Base-by-base conservation (phyloP, 805 yeast species). In the Yarrowia sp. region DNA sequence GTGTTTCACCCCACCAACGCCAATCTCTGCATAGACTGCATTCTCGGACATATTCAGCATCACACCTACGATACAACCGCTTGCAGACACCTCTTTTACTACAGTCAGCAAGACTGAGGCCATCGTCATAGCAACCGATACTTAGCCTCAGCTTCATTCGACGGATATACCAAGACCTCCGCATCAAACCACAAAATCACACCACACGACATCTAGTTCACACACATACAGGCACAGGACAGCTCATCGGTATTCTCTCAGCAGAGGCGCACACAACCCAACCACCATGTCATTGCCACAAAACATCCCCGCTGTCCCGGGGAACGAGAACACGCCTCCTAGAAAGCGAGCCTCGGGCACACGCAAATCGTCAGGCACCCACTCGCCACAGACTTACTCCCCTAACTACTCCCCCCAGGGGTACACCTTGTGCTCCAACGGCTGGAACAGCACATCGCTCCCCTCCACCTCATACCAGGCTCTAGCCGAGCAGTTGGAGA, bases 351-450 rank as follows among this genome's bases (percentile, higher is more conserved):
- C 52, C 38, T 48, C 54, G 38, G 38, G 38, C 38, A 8, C 26
- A 16, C 54, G 54, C 54, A 48, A 48, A 21, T 48, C 54, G 28
- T 48, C 54, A 17, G 38, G 54, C 11, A 33, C 58, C 5, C 30
- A 33, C 41, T 51, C 58, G 58, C 58, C 58, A 11, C 58, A 51
- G 41, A 35, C 58, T 5, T 54, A 54, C 46, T 54, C 61, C 11
- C 61, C 61, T 19, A 54, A 54, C 46, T 36, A 54, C 61, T 54
- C 61, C 6, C 58, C 58, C 41, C 40, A 33, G 41, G 58, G 58
- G 30, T 54, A 54, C 61, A 54, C 46, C 10, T n/a, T 54, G 36
- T 58, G 49, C 32, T 40, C 63, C n/a, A 58, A 58, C 8, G 63
- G 63, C 40, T 58, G 63, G 63, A 58, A 43, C 51, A 22, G 40